phyloP scores from a whole-genome alignment of 352 stramenopile species.

The Peronospora destructor region DNA sequence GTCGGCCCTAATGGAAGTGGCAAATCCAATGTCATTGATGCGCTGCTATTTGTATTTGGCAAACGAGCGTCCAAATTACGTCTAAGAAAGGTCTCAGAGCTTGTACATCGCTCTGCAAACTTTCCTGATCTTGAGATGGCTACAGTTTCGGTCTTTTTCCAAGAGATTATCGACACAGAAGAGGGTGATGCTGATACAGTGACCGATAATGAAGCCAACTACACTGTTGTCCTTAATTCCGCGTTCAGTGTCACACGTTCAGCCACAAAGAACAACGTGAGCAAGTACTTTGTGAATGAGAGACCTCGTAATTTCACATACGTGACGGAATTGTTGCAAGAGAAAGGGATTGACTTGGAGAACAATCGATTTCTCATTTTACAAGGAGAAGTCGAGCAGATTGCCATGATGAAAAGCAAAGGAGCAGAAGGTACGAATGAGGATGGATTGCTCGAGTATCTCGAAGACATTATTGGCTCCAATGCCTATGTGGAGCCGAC shows the following conservation, averaged over 20 bases:
- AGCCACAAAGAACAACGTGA: conserved; percentile 92
- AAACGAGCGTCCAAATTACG: conserved; percentile 98
- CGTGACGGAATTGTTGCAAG: conserved; percentile 90
- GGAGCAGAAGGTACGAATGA: conserved; percentile 87
- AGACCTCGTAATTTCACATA: conserved; percentile 91
- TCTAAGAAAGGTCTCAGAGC: conserved; percentile 92
- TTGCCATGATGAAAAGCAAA: conserved; percentile 99
- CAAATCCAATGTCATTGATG: conserved; percentile 99
- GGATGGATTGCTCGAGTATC: conserved; percentile 98
- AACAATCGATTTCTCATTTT: conserved; percentile 99
- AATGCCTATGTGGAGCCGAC: conserved; percentile 97
- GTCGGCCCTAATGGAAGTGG: conserved; percentile 98
- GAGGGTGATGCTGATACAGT: neutral
- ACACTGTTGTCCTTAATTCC: conserved; percentile 88
- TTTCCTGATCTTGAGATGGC: conserved; percentile 90
- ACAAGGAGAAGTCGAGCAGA: conserved; percentile 95
- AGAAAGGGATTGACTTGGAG: conserved; percentile 97
- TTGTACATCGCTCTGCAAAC: conserved; percentile 94
- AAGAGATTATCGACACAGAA: conserved; percentile 91
- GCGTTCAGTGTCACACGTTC: conserved; percentile 90
- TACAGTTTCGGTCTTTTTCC: conserved; percentile 96
- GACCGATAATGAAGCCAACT: conserved; percentile 83
- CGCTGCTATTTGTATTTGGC: conserved; percentile 99
- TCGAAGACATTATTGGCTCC: conserved; percentile 99
- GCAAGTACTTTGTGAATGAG: conserved; percentile 96